Evolutionary conservation across 1,139 yeast species (phyloP), one percentile per base, ranked within the genome.

Genomic region (Ashbya aceris): DNA sequence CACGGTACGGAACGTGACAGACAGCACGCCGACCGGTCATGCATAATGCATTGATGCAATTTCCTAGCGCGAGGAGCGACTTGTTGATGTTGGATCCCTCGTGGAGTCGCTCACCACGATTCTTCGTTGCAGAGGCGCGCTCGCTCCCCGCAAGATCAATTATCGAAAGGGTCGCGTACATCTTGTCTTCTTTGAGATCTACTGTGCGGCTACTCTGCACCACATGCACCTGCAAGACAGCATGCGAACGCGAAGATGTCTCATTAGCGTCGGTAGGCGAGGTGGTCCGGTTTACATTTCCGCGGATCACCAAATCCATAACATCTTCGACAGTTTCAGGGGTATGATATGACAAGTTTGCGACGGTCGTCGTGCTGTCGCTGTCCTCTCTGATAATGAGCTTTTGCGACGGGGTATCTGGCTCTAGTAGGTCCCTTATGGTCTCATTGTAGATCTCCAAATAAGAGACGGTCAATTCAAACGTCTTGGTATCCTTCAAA

Each of bases 61-160:
- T 89, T 0, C 97, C 97, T 40, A 91, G 68, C 0, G 97, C 96
- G 42, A 89, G 66, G 38, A 89, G 66, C 0, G 96, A 86, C 57
- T 80, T 78, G 65, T 89, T 89, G 54, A 89, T 89, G 58, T 85
- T 85, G 11, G 96, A 96, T 26, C 97, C 96, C 59, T 89, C 97
- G 47, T 78, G 74, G 8, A 89, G 67, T 41, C 95, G 65, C 20
- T 73, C 74, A 0, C 97, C 96, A 44, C 86, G 65, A 59, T 87
- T 89, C 51, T 76, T 78, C 0, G 96, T 86, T 0, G 94, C 83
- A 1, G 93, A 80, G 0, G 97, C 97, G 39, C 97, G 68, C 65
- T 89, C 97, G 64, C 95, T 83, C 3, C 97, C 97, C 0, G 97
- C 97, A 39, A 89, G 65, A 61, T 89, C 97, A 38, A 89, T 87